A percentile compares a stretch with the other conserved stretches of the same genome.
Evolutionary conservation across 2,329 filamentous ascomycete species (phyloP).

Genomic region (Beauveria pseudobassiana): DNA sequence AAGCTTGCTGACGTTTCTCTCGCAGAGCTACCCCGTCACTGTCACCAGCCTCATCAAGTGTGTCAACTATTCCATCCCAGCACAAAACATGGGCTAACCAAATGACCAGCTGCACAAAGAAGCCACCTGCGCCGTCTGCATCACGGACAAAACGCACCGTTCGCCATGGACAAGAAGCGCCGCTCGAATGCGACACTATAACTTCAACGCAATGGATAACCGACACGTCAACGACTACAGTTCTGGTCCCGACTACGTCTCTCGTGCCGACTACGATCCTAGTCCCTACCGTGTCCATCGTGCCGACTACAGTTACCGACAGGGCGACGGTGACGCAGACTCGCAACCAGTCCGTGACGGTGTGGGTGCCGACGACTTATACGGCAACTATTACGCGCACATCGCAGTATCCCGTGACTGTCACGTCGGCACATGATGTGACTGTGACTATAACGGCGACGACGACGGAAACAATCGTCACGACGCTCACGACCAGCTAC

Average conservation of each 20-base stretch:
- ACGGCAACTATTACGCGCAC: not conserved
- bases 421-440: not conserved
- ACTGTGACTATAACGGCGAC: not conserved
- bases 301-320: not conserved
- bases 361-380: constrained; percentile 8
- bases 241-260: not conserved
- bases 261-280: constrained; percentile 5
- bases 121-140: not conserved
- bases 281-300: not conserved
- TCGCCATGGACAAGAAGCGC: not conserved
- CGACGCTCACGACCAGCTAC: constrained; percentile 20
- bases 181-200: constrained; percentile 8
- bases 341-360: not conserved
- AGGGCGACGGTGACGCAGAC: not conserved
- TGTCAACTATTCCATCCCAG: not conserved
- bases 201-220: too few relatives aligned
- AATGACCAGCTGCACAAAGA: not conserved
- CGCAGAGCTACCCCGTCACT: constrained; percentile 14
- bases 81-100: not conserved
- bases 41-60: constrained; percentile 11
- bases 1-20: not conserved
- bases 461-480: constrained; percentile 10
- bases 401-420: not conserved
- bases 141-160: not conserved
- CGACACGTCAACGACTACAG: not conserved